Base-by-base conservation (phyloP, 805 yeast species). In the Kodamaea hsintzibuensis region DNA sequence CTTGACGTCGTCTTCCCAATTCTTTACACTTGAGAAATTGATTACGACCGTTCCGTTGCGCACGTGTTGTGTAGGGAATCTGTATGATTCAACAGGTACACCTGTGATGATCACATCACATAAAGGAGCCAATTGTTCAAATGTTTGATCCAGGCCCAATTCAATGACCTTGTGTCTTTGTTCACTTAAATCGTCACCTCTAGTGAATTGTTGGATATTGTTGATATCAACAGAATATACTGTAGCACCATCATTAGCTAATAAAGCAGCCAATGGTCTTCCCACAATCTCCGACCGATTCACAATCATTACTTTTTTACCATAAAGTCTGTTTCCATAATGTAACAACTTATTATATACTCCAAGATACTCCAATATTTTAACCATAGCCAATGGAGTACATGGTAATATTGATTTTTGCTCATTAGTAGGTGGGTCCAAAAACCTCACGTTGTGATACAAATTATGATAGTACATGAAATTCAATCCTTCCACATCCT, bases 271-370 rank as follows among this genome's bases (percentile, higher is more conserved):
- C 55, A 95, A 76, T 0, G 99, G 99, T 62, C 99, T 83, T 10
- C 99, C 99, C 18, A 95, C 99, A 64, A 95, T 93, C 72, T 95
- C 99, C 10, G 96, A 89, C 65, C 99, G 80, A 73, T 95, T 95
- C 50, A 95, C 92, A 45, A 95, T 85, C 48, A 96, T 85, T 53
- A 93, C 80, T 50, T 95, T 93, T 72, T 91, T 92, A 45, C 99
- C 99, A 63, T 90, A 95, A 18, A 95, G 78, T 57, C 97, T 80
- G 75, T 95, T 91, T 4, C 99, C 99, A 65, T 91, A 88, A 25
- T 89, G 88, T 55, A 95, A 71, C 18, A 92, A 72, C 45, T 81
- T 72, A 73, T 93, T 95, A 78, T 95, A 95, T 6, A 91, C 88
- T 10, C 95, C 91, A 62, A 95, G 76, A 67, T 86, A 90, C 68